phyloP scores from a whole-genome alignment of 2,329 filamentous ascomycete species.

The Botrytis paeoniae region DNA sequence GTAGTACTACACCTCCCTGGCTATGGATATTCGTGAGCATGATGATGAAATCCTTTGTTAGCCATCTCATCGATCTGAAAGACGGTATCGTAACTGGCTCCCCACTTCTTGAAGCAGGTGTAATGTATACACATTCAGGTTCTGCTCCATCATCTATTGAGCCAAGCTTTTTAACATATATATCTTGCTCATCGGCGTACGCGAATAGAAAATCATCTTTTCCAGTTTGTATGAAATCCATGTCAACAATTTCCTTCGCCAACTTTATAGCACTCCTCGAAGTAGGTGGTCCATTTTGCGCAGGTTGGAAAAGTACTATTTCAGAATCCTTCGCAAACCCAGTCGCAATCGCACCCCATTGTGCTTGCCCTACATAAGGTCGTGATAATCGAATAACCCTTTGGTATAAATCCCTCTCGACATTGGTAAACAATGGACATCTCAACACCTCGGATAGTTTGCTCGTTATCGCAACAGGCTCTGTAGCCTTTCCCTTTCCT shows the following conservation, averaged over 20 bases:
- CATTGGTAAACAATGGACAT: conserved; percentile 50
- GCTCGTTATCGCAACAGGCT: conserved; percentile 34
- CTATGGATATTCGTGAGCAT: conserved; percentile 58
- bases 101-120: conserved; percentile 47
- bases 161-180: conserved; percentile 53
- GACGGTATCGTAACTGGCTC: conserved; percentile 45
- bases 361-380: conserved; percentile 50
- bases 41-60: conserved; percentile 56
- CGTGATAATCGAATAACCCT: conserved; percentile 54
- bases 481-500: conserved; percentile 37
- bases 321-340: conserved; percentile 73
- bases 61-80: conserved; percentile 58
- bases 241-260: conserved; percentile 59
- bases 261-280: conserved; percentile 50
- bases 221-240: conserved; percentile 65
- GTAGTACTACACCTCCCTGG: conserved; percentile 54
- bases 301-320: conserved; percentile 74
- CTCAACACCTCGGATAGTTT: conserved; percentile 53
- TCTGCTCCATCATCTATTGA: conserved; percentile 44
- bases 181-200: conserved; percentile 74
- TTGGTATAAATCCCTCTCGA: conserved; percentile 55
- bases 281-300: conserved; percentile 49
- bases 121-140: conserved; percentile 54
- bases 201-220: conserved; percentile 66
- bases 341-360: conserved; percentile 76